These are phyloP conservation scores for Dendrothele bispora DNA, from an alignment of 768 basidiomycete species.

Conservation along the genomic window DNA sequence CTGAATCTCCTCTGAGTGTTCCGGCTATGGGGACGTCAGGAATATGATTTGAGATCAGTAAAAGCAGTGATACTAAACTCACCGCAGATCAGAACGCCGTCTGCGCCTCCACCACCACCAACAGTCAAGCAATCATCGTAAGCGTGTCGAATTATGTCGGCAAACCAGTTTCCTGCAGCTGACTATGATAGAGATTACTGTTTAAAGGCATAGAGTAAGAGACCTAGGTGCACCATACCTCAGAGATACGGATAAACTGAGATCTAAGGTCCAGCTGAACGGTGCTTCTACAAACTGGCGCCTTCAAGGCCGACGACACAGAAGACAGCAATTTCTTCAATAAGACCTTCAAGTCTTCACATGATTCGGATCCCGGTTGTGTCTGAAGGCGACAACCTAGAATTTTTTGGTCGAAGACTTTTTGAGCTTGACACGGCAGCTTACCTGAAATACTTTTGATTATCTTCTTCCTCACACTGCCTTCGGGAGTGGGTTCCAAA, in stretches of 20 bases:
- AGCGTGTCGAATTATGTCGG: constrained; percentile 79
- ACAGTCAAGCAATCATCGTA: constrained; percentile 72
- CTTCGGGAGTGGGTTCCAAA: constrained; percentile 56
- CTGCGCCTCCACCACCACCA: constrained; percentile 62
- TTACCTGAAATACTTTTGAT: constrained; percentile 64
- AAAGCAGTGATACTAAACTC: constrained; percentile 47
- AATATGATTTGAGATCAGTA: not conserved
- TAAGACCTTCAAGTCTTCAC: constrained; percentile 52
- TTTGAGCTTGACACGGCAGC: not conserved
- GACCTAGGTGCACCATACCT: constrained; percentile 48
- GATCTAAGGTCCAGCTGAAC: constrained; percentile 74
- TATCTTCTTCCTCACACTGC: constrained; percentile 63
- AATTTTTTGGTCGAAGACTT: not conserved
- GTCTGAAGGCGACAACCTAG: constrained; percentile 68
- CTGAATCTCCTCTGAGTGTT: constrained; percentile 6
- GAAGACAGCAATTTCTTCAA: constrained; percentile 64
- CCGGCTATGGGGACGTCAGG: not conserved
- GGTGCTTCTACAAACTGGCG: constrained; percentile 72
- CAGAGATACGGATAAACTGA: constrained; percentile 67
- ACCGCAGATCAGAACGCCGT: constrained; percentile 79
- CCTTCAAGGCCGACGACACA: constrained; percentile 68
- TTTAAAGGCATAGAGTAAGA: constrained; percentile 1
- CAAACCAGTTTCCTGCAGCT: constrained; percentile 78
- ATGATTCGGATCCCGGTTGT: constrained; percentile 58
- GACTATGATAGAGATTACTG: constrained; percentile 40